Evolutionary conservation across 2,329 filamentous ascomycete genomes (phyloP).

Genomic region (Fusarium tupiense): DNA sequence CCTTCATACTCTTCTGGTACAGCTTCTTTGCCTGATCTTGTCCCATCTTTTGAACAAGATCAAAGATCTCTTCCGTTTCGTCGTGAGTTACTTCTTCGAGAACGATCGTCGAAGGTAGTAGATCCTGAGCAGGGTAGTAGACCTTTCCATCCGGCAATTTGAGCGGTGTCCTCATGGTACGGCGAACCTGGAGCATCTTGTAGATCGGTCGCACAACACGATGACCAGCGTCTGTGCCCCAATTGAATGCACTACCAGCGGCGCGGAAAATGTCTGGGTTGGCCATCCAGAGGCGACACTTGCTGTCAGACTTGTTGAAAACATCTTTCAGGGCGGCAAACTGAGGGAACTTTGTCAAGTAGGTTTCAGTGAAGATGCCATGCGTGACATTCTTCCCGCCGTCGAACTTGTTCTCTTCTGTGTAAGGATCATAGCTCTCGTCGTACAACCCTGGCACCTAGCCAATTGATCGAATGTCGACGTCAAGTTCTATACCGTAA

Average conservation of each 20-base stretch:
- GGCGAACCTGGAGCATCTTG: background rate
- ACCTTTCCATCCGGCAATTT: background rate
- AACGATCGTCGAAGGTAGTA: accelerated
- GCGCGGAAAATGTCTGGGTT: background rate
- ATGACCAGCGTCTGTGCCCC: background rate
- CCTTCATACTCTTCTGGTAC: background rate
- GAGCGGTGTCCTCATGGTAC: background rate
- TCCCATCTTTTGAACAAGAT: accelerated
- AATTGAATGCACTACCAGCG: background rate
- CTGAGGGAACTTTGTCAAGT: background rate
- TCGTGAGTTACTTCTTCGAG: background rate
- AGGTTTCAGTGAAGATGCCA: background rate
- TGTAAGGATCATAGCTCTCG: background rate
- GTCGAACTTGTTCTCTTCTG: background rate
- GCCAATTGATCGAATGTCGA: background rate
- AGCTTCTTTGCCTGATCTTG: background rate
- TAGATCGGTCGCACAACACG: background rate
- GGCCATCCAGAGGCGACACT: background rate
- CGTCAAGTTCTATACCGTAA: background rate
- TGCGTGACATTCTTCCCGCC: accelerated
- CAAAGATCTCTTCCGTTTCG: background rate
- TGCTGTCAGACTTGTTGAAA: background rate
- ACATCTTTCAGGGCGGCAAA: accelerated
- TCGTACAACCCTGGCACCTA: background rate
- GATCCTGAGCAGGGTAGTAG: background rate